Percentiles rank a stretch among this genome's conserved stretches.
Conservation (phyloP, 1,284 basidiomycete species). For the Caloboletus inedulis region DNA sequence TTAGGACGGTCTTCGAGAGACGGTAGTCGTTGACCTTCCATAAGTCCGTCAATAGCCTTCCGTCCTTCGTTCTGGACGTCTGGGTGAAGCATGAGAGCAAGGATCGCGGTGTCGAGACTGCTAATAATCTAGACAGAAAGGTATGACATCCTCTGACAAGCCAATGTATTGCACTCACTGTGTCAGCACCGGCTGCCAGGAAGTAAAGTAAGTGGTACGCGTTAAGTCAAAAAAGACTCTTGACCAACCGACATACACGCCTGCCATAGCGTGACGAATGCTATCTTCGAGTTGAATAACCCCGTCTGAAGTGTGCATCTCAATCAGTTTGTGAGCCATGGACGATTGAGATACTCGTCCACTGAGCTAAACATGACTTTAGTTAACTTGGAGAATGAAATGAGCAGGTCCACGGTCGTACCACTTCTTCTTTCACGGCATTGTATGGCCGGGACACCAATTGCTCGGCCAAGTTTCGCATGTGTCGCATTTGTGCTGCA, state of each 20-base stretch:
- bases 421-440: constrained; percentile 3
- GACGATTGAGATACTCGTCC: constrained; percentile 4
- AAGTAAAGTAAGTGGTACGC: background rate
- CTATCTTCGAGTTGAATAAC: constrained; percentile 1
- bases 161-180: background rate
- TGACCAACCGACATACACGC: constrained; percentile 4
- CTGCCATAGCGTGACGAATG: constrained; percentile 6
- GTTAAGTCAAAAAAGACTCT: background rate
- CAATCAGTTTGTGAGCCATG: constrained; percentile 5
- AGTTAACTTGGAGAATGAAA: background rate
- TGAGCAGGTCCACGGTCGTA: background rate
- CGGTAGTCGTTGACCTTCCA: background rate
- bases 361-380: constrained; percentile 1
- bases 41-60: background rate
- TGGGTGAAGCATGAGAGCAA: constrained; percentile 6
- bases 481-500: constrained; percentile 5
- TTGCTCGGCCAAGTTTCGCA: constrained; percentile 4
- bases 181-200: constrained; percentile 3
- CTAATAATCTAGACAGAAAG: background rate
- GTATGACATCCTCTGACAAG: background rate
- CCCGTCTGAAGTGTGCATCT: background rate
- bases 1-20: constrained; percentile 3
- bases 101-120: constrained; percentile 2
- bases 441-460: constrained; percentile 1
- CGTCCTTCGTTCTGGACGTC: constrained; percentile 2